Conservation (phyloP, 1,139 yeast genomes). For the Entelexis sorbosivorans region DNA sequence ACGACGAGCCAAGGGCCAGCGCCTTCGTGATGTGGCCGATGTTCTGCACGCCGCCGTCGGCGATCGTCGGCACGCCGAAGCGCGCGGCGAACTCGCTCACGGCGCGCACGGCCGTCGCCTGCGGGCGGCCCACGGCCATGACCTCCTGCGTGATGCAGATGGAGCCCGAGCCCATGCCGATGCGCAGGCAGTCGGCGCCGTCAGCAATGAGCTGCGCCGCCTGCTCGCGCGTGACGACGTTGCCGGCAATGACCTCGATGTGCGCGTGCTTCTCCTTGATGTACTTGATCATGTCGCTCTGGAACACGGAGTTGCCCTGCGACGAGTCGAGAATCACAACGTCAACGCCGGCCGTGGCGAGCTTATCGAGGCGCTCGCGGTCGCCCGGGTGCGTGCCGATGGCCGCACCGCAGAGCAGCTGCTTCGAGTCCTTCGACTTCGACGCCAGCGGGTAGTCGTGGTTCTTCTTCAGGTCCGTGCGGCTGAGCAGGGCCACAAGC, state of each 20-base stretch:
- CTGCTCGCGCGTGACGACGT: slow-evolving; percentile 97
- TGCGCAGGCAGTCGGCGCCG: slow-evolving; percentile 96
- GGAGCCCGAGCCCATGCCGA: slow-evolving; percentile 99
- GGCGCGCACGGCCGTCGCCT: slow-evolving; percentile 90
- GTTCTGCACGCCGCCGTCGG: slow-evolving; percentile 99
- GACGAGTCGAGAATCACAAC: slow-evolving; percentile 93
- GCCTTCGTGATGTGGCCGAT: slow-evolving; percentile 98
- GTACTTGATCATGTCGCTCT: slow-evolving; percentile 85
- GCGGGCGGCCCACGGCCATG: slow-evolving; percentile 99
- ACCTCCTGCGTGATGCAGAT: slow-evolving; percentile 99
- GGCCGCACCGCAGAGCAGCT: slow-evolving; percentile 96
- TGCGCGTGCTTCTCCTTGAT: slow-evolving; percentile 71
- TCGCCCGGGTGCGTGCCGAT: slow-evolving; percentile 90
- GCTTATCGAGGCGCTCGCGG: slow-evolving; percentile 66
- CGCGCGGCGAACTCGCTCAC: slow-evolving; percentile 79
- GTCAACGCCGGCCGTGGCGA: slow-evolving; percentile 94
- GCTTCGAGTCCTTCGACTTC: slow-evolving; percentile 85
- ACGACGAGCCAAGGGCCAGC: slow-evolving; percentile 89
- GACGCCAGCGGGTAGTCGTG: slow-evolving; percentile 90
- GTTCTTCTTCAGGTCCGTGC: slow-evolving; percentile 95
- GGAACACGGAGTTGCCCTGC: slow-evolving; percentile 94
- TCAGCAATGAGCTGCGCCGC: slow-evolving; percentile 92
- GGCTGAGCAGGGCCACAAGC: slow-evolving; percentile 77
- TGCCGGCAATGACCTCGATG: slow-evolving; percentile 89
- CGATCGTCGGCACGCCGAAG: slow-evolving; percentile 93